phyloP scores from a whole-genome alignment of 1,284 basidiomycete species.

The Afroboletus lepidellus region DNA sequence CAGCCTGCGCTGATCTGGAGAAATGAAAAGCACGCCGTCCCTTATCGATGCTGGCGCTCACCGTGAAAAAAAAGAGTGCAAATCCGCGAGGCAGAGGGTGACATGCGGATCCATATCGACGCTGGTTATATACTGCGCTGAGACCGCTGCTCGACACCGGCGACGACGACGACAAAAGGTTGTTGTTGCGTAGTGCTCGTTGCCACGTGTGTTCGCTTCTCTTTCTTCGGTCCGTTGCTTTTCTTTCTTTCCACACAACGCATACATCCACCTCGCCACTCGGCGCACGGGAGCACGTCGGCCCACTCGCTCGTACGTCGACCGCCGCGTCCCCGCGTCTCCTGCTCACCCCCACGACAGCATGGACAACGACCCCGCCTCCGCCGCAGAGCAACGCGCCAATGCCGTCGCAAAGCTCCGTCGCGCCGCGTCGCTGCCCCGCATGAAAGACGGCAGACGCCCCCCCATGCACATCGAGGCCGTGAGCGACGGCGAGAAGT shows the following conservation, averaged over 20 bases:
- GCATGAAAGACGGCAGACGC: conserved; percentile 83
- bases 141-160: background rate
- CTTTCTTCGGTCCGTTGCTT: conserved; percentile 15
- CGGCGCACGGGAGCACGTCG: conserved; percentile 6
- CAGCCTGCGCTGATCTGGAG: conserved; percentile 29
- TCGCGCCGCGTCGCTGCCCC: conserved; percentile 83
- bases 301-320: conserved; percentile 8
- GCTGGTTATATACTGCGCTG: conserved; percentile 18
- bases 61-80: conserved; percentile 14
- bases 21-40: conserved; percentile 34
- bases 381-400: conserved; percentile 71
- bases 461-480: conserved; percentile 80
- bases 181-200: background rate
- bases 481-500: conserved; percentile 73
- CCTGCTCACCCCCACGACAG: background rate
- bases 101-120: conserved; percentile 28
- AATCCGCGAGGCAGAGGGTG: conserved; percentile 28
- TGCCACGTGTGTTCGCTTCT: conserved; percentile 19
- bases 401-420: conserved; percentile 86
- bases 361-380: conserved; percentile 45
- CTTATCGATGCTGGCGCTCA: conserved; percentile 28
- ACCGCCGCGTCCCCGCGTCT: background rate
- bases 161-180: background rate
- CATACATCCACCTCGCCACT: conserved; percentile 18
- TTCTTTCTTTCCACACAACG: conserved; percentile 6